These are phyloP conservation scores for Termitomyces sp. DNA, from an alignment of 768 basidiomycete species.

Conservation along the genomic window DNA sequence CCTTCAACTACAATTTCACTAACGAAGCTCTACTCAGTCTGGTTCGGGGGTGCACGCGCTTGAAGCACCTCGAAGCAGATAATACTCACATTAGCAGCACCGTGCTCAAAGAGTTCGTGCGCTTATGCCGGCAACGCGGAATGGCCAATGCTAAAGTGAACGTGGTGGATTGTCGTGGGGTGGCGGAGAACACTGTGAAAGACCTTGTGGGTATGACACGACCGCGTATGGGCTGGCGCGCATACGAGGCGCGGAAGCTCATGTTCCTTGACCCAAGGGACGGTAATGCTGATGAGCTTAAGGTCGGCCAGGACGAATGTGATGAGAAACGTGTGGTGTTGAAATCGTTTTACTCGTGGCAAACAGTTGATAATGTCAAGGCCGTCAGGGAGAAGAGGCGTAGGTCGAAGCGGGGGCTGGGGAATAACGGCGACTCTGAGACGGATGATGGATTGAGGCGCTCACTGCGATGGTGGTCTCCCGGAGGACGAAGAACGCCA, in stretches of 20 bases:
- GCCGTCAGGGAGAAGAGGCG: conserved; percentile 61
- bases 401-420: conserved; percentile 44
- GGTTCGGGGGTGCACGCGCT: conserved; percentile 53
- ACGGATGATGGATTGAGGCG: conserved; percentile 17
- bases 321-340: conserved; percentile 67
- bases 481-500: conserved; percentile 34
- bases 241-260: conserved; percentile 67
- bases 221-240: conserved; percentile 68
- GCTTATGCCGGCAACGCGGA: conserved; percentile 42
- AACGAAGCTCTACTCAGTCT: conserved; percentile 61
- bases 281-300: conserved; percentile 53
- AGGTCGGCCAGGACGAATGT: conserved; percentile 76
- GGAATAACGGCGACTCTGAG: conserved; percentile 28
- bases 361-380: conserved; percentile 75
- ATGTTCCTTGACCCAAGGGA: conserved; percentile 69
- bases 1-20: conserved; percentile 57
- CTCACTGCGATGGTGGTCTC: conserved; percentile 49
- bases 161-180: conserved; percentile 71
- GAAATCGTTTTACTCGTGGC: conserved; percentile 85
- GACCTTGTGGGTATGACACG: conserved; percentile 56
- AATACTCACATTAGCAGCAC: conserved; percentile 63
- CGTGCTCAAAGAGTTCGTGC: conserved; percentile 66
- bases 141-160: conserved; percentile 50
- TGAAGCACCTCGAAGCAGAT: conserved; percentile 73
- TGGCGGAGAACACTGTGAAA: conserved; percentile 57